These are phyloP conservation scores for Lactarius tabidus DNA, from an alignment of 768 basidiomycete genomes.

Conservation along the genomic window DNA sequence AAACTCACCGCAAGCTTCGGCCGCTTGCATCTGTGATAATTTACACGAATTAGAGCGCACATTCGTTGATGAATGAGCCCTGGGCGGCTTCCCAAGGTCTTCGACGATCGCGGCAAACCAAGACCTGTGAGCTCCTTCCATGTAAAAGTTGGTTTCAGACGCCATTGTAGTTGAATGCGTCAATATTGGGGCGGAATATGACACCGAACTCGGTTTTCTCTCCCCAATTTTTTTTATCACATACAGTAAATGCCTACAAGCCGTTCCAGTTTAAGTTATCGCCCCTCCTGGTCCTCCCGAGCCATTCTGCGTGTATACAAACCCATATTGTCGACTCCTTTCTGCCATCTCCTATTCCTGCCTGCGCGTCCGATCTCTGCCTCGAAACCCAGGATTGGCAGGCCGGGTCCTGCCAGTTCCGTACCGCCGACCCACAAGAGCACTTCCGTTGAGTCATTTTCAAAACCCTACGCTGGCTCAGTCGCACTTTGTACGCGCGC, in stretches of 20 bases:
- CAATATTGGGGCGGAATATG: neutral
- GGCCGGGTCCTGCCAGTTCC: neutral
- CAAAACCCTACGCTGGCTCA: neutral
- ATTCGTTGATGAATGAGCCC: neutral
- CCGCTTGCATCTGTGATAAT: neutral
- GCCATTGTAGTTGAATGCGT: neutral
- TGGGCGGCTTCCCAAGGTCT: too few species aligned
- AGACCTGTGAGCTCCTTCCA: neutral
- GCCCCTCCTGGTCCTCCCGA: too few species aligned
- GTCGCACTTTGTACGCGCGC: neutral
- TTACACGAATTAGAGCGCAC: neutral
- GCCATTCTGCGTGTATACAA: neutral
- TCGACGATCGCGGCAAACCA: neutral
- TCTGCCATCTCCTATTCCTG: neutral
- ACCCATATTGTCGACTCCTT: neutral
- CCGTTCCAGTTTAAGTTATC: neutral
- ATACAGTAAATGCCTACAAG: neutral
- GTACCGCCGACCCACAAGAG: neutral
- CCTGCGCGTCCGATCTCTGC: neutral
- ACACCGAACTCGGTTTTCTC: too few species aligned
- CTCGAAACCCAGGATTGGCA: neutral
- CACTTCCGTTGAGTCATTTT: neutral
- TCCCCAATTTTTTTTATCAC: neutral
- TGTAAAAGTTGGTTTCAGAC: neutral
- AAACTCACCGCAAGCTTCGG: neutral